Percentiles rank a stretch among this genome's conserved stretches.
Conservation (phyloP, 2,329 filamentous ascomycete species). For the Fonsecaea monophora region DNA sequence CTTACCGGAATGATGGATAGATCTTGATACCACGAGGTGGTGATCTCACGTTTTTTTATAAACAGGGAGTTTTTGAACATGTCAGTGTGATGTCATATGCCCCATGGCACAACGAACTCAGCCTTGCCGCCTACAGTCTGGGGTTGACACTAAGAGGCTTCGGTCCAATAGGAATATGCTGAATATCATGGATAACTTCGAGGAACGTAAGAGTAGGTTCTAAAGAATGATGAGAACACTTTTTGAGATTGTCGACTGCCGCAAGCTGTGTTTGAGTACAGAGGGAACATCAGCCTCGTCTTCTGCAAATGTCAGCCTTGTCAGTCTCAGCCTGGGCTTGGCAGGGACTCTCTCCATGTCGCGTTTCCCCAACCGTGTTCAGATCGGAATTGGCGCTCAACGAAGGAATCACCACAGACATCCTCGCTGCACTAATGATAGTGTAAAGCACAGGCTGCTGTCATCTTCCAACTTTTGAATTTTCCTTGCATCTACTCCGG, state of each 20-base stretch:
- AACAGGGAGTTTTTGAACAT: neutral
- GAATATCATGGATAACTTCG: too few species aligned
- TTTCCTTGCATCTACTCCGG: neutral
- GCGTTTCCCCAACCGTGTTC: constrained; percentile 22
- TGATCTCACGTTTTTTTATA: neutral
- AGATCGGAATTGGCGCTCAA: neutral
- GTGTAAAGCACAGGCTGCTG: neutral
- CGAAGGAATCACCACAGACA: neutral
- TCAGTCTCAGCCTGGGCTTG: neutral
- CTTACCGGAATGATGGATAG: neutral
- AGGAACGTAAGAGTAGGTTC: too few species aligned
- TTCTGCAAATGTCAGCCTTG: neutral
- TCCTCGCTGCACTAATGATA: neutral
- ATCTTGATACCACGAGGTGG: neutral
- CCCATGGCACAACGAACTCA: neutral
- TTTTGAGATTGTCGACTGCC: too few species aligned
- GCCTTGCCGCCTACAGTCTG: neutral
- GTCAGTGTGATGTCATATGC: constrained; percentile 1
- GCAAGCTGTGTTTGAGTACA: too few species aligned
- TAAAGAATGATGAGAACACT: too few species aligned
- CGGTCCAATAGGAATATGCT: too few species aligned
- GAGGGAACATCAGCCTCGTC: too few species aligned
- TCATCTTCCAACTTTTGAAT: neutral
- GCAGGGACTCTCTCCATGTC: neutral
- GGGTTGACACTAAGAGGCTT: neutral